Evolutionary conservation across 192 early-diverging fungal species (phyloP).

Genomic region (Rhizoclosmatium sp.): DNA sequence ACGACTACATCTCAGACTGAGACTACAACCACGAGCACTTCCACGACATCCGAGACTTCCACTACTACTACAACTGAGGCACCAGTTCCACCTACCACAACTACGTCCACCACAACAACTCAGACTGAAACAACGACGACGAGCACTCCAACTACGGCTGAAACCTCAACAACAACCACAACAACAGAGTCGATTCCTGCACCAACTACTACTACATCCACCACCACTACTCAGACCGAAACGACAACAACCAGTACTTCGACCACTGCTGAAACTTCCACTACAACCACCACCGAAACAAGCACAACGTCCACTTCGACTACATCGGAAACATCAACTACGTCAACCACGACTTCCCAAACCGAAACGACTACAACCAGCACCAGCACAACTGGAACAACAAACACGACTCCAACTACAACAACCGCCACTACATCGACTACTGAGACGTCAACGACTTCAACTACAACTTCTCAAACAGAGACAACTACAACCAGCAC

Average conservation of each 20-base stretch:
- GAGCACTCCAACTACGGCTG: background rate
- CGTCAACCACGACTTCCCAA: background rate
- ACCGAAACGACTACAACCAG: background rate
- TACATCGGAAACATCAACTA: background rate
- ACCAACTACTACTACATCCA: background rate
- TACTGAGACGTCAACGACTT: background rate
- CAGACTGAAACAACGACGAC: background rate
- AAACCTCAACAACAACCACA: background rate
- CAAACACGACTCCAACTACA: background rate
- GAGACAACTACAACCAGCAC: background rate
- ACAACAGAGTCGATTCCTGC: background rate
- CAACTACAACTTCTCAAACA: background rate
- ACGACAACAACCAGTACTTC: background rate
- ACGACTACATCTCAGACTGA: background rate
- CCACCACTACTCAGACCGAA: background rate
- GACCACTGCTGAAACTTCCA: constrained; percentile 10
- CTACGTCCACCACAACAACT: background rate
- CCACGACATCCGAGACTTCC: background rate
- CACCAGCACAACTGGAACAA: background rate
- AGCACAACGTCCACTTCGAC: constrained; percentile 10
- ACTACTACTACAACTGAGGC: background rate
- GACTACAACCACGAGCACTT: background rate
- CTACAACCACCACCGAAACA: constrained; percentile 12
- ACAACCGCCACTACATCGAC: background rate
- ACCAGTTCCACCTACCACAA: background rate